Base-by-base conservation (phyloP, 1,284 basidiomycete genomes). In the Rugosomyces carneus region DNA sequence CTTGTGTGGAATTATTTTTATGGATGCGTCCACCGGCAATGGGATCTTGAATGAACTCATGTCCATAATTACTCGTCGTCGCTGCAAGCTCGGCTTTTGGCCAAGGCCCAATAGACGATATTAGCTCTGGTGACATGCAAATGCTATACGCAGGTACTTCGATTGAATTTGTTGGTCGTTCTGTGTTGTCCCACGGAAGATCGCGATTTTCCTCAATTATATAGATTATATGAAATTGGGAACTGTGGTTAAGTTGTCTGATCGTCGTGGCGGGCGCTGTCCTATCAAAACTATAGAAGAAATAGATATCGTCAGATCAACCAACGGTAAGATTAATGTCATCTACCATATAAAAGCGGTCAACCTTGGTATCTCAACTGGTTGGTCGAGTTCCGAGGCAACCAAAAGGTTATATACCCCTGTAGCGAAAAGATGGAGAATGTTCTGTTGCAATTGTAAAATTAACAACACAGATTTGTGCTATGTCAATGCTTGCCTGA, bases 351-450 rank as follows among this genome's bases (percentile, higher is more conserved):
- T 70, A 5, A 87, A 71, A 35, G 80, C 60, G 5, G 73, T 68
- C 2, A 71, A 73, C 27, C 69, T 69, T 7, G 76, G 73, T 19
- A 84, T 45, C 42, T 79, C 78, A 6, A 84, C 51, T 55, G 82
- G 81, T 56, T 81, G 76, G 2, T 70, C 62, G 1, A 71, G 71
- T 55, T 76, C 76, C 1, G 78, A 80, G 20, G 74, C 66, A 24
- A 88, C 64, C 23, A 86, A 61, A 11, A 88, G 63, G 56, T 89
- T 89, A 51, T 69, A 72, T 7, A 66, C 67, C 2, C 84, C 84
- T 15, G 58, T 56, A 16, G 64, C 61, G 48, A 85, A 84, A 32
- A 64, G 64, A 23, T 64, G 64, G 34, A 72, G 68, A 18, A 76
- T 58, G 9, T 73, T 67, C 51, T 63, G 57, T 71, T 75, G 26